Percentiles rank a stretch among this genome's conserved stretches.
Evolutionary conservation across 2,329 filamentous ascomycete genomes (phyloP).

Genomic region (Tothia fuscella): DNA sequence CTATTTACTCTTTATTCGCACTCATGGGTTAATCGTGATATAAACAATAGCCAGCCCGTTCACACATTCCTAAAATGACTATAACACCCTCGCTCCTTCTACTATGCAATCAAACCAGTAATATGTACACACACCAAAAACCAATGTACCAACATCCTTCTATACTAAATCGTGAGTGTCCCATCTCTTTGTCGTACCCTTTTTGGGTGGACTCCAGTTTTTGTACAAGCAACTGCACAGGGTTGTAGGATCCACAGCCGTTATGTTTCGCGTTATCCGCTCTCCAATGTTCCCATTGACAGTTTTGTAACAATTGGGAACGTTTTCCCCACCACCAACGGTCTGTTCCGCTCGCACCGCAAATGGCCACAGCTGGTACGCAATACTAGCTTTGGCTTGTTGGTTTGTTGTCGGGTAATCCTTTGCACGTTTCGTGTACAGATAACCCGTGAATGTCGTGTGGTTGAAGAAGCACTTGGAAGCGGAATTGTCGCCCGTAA

Average conservation of each 20-base stretch:
- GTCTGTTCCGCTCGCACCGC: slow-evolving; percentile 44
- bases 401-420: slow-evolving; percentile 25
- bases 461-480: slow-evolving; percentile 47
- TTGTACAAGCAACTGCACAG: slow-evolving; percentile 37
- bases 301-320: slow-evolving; percentile 42
- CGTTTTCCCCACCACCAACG: slow-evolving; percentile 34
- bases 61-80: too few species aligned
- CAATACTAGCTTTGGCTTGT: slow-evolving; percentile 20
- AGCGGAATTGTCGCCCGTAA: slow-evolving; percentile 32
- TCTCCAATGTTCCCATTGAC: slow-evolving; percentile 20
- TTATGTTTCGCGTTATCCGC: slow-evolving; percentile 22
- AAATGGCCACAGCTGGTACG: slow-evolving; percentile 42
- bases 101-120: too few species aligned
- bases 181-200: not conserved
- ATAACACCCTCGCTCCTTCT: too few species aligned
- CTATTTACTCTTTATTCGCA: too few species aligned
- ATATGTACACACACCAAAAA: too few species aligned
- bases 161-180: too few species aligned
- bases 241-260: slow-evolving; percentile 21
- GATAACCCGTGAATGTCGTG: slow-evolving; percentile 42
- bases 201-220: slow-evolving; percentile 23
- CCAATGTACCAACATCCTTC: too few species aligned
- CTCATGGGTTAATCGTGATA: too few species aligned
- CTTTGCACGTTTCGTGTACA: slow-evolving; percentile 46
- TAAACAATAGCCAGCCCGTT: too few species aligned